Conservation (phyloP, 225 moss, liverwort and hornwort genomes). For the Neckera pumila region DNA sequence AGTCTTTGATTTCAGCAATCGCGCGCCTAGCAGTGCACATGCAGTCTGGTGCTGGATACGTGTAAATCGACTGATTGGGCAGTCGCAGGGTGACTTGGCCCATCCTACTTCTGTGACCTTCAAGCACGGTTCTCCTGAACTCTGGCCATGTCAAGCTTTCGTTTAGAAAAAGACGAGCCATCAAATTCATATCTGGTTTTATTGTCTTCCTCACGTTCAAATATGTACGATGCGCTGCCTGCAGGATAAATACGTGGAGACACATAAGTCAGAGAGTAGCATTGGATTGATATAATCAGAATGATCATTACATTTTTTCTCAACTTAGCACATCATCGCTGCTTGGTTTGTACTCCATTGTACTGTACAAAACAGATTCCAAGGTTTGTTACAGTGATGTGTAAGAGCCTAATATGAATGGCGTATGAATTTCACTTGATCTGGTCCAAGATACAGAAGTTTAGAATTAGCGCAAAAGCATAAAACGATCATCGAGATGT, state of each 20-base stretch:
- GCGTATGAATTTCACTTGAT: neutral
- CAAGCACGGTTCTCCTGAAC: slow-evolving; percentile 42
- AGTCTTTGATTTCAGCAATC: slow-evolving; percentile 5
- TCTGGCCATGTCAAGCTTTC: slow-evolving; percentile 41
- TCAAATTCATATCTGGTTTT: slow-evolving; percentile 75
- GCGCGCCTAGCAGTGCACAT: slow-evolving; percentile 57
- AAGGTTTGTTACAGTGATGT: neutral
- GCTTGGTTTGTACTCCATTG: neutral
- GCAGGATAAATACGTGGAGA: neutral
- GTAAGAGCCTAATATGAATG: neutral
- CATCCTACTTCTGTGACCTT: slow-evolving; percentile 63
- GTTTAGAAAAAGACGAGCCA: slow-evolving; percentile 69
- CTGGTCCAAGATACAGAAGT: neutral
- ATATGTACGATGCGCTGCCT: slow-evolving; percentile 82
- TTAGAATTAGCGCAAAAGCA: neutral
- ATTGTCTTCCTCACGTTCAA: slow-evolving; percentile 59
- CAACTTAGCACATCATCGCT: neutral
- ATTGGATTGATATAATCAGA: neutral
- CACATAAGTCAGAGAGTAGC: neutral
- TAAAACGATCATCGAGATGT: neutral
- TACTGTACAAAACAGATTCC: neutral
- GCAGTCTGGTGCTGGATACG: slow-evolving; percentile 95
- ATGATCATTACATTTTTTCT: neutral
- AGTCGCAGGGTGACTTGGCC: slow-evolving; percentile 71
- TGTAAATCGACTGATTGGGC: slow-evolving; percentile 69